A percentile compares a stretch with the other conserved stretches of the same genome.
Conservation (phyloP, 1,284 basidiomycete species). For the Pulchroboletus neoregius region DNA sequence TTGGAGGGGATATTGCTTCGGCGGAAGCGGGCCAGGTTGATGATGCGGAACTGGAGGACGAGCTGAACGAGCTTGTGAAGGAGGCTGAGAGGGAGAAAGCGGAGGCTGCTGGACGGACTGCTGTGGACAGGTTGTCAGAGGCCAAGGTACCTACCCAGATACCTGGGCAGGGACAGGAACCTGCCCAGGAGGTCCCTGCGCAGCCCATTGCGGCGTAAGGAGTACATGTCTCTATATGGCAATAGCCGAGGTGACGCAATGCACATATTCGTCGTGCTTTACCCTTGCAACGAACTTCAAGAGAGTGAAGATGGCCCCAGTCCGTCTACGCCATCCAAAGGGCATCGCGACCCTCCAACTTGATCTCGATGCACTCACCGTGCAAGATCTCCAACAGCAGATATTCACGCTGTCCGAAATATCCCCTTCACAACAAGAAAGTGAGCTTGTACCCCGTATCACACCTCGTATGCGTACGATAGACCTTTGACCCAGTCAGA, state of each 20-base stretch:
- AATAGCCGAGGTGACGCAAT: constrained; percentile 16
- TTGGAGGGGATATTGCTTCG: constrained; percentile 59
- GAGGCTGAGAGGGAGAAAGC: constrained; percentile 44
- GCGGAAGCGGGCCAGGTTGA: constrained; percentile 51
- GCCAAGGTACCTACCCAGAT: constrained; percentile 17
- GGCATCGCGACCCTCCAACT: constrained; percentile 78
- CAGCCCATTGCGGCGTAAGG: constrained; percentile 14
- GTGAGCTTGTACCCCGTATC: constrained; percentile 44
- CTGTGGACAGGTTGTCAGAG: constrained; percentile 20
- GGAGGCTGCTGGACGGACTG: constrained; percentile 16
- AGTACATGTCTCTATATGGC: constrained; percentile 7
- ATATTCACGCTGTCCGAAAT: constrained; percentile 69
- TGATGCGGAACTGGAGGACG: constrained; percentile 60
- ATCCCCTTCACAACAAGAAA: constrained; percentile 68
- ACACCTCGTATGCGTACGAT: neutral
- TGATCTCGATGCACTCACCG: constrained; percentile 57
- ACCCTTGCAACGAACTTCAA: neutral
- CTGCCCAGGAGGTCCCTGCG: neutral
- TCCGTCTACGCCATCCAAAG: constrained; percentile 77
- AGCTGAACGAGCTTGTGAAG: constrained; percentile 49
- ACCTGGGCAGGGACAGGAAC: constrained; percentile 6
- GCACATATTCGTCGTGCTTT: neutral
- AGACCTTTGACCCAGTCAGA: constrained; percentile 55
- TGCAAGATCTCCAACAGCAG: constrained; percentile 69
- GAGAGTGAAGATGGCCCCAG: constrained; percentile 46